Conservation (phyloP, 352 stramenopile species). For the Phytophthora hybrid region DNA sequence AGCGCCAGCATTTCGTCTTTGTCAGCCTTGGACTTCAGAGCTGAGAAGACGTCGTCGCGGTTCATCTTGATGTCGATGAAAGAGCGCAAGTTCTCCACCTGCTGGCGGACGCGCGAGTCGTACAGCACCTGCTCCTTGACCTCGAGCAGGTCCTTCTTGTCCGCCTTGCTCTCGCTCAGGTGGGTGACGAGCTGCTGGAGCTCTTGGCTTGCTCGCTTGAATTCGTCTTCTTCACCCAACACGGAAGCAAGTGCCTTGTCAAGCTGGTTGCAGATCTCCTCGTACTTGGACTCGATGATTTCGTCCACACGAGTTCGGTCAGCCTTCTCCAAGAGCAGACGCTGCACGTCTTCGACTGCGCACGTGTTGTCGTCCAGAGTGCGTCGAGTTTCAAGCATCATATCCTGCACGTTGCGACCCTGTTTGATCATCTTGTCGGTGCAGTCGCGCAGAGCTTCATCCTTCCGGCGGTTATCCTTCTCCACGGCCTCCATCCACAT, state of each 20-base stretch:
- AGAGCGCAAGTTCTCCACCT: constrained; percentile 86
- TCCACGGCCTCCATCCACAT: constrained; percentile 85
- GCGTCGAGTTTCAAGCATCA: constrained; percentile 86
- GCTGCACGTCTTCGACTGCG: constrained; percentile 85
- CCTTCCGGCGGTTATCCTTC: constrained; percentile 74
- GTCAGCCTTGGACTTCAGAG: constrained; percentile 87
- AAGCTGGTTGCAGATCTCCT: constrained; percentile 93
- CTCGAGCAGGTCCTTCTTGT: constrained; percentile 87
- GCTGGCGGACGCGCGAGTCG: constrained; percentile 85
- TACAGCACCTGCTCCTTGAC: constrained; percentile 90
- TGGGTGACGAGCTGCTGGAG: constrained; percentile 86
- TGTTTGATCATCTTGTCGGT: constrained; percentile 87
- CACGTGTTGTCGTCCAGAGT: constrained; percentile 89
- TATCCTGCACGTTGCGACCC: constrained; percentile 83
- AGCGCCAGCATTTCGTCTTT: constrained; percentile 87
- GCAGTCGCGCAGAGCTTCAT: constrained; percentile 82
- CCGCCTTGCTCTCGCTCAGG: constrained; percentile 81
- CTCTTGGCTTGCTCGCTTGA: constrained; percentile 86
- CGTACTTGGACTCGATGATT: constrained; percentile 92
- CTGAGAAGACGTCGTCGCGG: constrained; percentile 84
- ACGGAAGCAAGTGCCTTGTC: constrained; percentile 89
- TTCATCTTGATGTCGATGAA: constrained; percentile 93
- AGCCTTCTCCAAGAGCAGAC: constrained; percentile 79
- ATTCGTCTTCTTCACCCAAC: constrained; percentile 90
- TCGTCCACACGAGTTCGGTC: constrained; percentile 87